These are phyloP conservation scores for Coemansia sp. DNA, from an alignment of 192 early-diverging fungal species.

Conservation along the genomic window DNA sequence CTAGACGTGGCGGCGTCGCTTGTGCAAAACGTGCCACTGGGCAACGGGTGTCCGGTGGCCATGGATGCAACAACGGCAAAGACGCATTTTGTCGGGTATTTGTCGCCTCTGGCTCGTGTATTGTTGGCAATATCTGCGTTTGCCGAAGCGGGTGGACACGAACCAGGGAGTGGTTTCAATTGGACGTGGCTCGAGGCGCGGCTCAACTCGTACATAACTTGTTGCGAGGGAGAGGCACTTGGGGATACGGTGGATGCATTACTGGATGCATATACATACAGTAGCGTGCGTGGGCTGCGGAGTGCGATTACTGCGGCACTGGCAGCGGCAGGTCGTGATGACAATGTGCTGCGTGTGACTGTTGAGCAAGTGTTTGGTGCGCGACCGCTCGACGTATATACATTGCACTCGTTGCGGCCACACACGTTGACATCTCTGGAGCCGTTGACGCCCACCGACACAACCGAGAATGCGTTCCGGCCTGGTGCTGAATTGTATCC, in stretches of 20 bases:
- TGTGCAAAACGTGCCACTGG: conserved; percentile 29
- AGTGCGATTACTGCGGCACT: conserved; percentile 26
- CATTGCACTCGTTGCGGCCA: conserved; percentile 41
- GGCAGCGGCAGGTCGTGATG: not conserved
- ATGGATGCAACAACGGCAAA: conserved; percentile 30
- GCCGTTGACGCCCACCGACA: conserved; percentile 9
- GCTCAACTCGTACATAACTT: conserved; percentile 20
- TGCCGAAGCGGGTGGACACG: conserved; percentile 8
- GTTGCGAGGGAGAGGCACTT: conserved; percentile 6
- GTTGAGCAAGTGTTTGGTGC: conserved; percentile 19
- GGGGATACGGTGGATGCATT: conserved; percentile 39
- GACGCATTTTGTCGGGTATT: conserved; percentile 32
- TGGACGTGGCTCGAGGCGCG: conserved; percentile 39
- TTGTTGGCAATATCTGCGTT: conserved; percentile 32
- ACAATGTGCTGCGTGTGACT: not conserved
- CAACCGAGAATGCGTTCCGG: conserved; percentile 24
- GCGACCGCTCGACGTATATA: conserved; percentile 41
- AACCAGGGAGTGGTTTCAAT: conserved; percentile 17
- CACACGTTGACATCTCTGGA: conserved; percentile 10
- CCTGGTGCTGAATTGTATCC: conserved; percentile 42
- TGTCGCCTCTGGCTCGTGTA: conserved; percentile 46
- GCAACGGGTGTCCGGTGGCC: conserved; percentile 35
- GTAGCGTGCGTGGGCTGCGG: conserved; percentile 29
- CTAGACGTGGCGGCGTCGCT: conserved; percentile 35
- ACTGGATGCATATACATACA: conserved; percentile 43